Evolutionary conservation across 2,329 filamentous ascomycete genomes (phyloP).

Genomic region (Blumeria graminis): DNA sequence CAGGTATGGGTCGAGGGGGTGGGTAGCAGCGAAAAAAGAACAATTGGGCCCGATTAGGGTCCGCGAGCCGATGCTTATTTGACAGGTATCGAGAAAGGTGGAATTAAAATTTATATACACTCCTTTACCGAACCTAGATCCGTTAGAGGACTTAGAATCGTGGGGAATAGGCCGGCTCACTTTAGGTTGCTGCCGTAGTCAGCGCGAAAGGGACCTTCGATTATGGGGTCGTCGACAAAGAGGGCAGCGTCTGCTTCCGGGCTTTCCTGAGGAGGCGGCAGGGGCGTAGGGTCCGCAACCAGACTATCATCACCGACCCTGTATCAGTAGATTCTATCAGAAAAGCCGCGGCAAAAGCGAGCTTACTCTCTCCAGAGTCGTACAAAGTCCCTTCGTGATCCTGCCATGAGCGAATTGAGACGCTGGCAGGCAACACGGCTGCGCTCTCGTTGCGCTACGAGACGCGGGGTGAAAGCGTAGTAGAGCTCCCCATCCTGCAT

Average conservation of each 20-base stretch:
- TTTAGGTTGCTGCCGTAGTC: slow-evolving; percentile 60
- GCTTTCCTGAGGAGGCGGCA: slow-evolving; percentile 33
- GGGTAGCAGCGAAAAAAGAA: slow-evolving; percentile 47
- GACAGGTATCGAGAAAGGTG: slow-evolving; percentile 53
- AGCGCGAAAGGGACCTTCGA: slow-evolving; percentile 43
- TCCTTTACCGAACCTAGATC: slow-evolving; percentile 32
- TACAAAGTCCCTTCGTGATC: slow-evolving; percentile 34
- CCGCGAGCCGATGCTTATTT: slow-evolving; percentile 49
- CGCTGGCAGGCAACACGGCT: slow-evolving; percentile 34
- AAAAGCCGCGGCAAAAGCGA: slow-evolving; percentile 7
- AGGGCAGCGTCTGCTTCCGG: slow-evolving; percentile 39
- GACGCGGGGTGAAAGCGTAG: slow-evolving; percentile 44
- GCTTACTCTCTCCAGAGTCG: slow-evolving; percentile 47
- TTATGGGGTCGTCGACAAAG: slow-evolving; percentile 40
- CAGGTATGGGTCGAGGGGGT: slow-evolving; percentile 51
- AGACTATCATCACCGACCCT: slow-evolving; percentile 47
- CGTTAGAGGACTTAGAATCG: slow-evolving; percentile 2
- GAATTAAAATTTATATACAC: slow-evolving; percentile 58
- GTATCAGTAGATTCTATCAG: slow-evolving; percentile 14
- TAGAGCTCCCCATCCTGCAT: slow-evolving; percentile 51
- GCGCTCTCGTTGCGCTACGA: slow-evolving; percentile 36
- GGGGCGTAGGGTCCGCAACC: slow-evolving; percentile 31
- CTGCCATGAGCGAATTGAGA: slow-evolving; percentile 39
- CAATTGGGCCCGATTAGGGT: slow-evolving; percentile 63
- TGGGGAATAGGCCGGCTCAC: slow-evolving; percentile 13